Conservation (phyloP, 164 flowering plant genomes). For the Aristolochia fimbriata region DNA sequence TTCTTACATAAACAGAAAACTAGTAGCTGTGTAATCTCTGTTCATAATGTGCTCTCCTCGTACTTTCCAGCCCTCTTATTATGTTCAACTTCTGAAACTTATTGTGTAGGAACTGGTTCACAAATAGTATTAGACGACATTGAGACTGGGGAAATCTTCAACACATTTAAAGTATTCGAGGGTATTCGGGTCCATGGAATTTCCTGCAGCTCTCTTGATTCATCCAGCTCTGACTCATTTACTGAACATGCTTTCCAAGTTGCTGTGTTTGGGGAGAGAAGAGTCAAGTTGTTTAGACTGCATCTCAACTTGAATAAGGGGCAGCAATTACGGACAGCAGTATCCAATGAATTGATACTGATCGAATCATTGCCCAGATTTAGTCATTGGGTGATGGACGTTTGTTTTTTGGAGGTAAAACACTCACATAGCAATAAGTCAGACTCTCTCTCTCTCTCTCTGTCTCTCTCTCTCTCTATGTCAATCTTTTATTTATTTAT, state of each 20-base stretch:
- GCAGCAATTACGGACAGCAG: slow-evolving; percentile 7
- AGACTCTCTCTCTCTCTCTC: not conserved
- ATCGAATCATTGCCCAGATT: slow-evolving; percentile 49
- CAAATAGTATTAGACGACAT: slow-evolving; percentile 60
- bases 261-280: slow-evolving; percentile 71
- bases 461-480: too few relatives aligned
- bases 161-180: slow-evolving; percentile 54
- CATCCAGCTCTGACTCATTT: slow-evolving; percentile 7
- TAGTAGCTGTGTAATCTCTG: too few relatives aligned
- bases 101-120: slow-evolving; percentile 67
- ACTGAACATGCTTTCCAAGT: slow-evolving; percentile 25
- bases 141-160: slow-evolving; percentile 26
- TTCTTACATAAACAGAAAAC: too few relatives aligned
- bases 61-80: not conserved
- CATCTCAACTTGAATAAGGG: slow-evolving; percentile 12
- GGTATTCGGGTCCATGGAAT: slow-evolving; percentile 92
- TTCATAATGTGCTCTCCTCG: too few relatives aligned
- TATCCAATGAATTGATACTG: slow-evolving; percentile 20
- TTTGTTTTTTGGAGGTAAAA: slow-evolving; percentile 63
- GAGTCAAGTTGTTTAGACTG: slow-evolving; percentile 51
- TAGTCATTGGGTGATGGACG: slow-evolving; percentile 81
- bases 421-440: too few relatives aligned
- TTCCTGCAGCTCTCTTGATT: slow-evolving; percentile 17
- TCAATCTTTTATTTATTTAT: not conserved
- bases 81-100: not conserved